phyloP scores from a whole-genome alignment of 2,329 filamentous ascomycete species.

The Sporothrix pseudoabietina region DNA sequence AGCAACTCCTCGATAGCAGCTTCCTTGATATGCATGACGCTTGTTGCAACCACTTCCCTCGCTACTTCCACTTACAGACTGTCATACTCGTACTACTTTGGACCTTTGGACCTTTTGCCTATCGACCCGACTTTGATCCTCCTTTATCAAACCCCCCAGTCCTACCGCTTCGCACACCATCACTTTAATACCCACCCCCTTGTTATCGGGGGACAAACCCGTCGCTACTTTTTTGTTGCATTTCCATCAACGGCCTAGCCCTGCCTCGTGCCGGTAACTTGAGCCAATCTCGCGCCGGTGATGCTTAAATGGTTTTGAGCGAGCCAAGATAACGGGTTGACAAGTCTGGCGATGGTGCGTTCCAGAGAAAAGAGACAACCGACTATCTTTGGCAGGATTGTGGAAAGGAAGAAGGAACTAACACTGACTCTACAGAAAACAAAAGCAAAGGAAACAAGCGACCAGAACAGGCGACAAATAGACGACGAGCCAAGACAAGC shows the following conservation, averaged over 20 bases:
- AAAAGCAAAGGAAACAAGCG: not conserved
- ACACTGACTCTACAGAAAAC: not conserved
- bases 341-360: not conserved
- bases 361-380: not conserved
- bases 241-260: not conserved
- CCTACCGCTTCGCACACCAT: not conserved
- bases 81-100: not conserved
- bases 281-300: constrained; percentile 17
- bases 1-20: not conserved
- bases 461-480: not conserved
- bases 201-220: not conserved
- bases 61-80: not conserved
- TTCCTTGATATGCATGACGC: constrained; percentile 13
- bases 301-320: not conserved
- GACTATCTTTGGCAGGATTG: not conserved
- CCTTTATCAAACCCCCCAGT: not conserved
- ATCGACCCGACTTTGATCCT: not conserved
- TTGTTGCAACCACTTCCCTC: not conserved
- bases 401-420: not conserved
- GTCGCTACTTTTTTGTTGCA: not conserved
- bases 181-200: not conserved
- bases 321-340: not conserved
- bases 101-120: not conserved
- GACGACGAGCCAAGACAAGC: not conserved
- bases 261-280: constrained; percentile 7